Evolutionary conservation across 2,329 filamentous ascomycete species (phyloP), one percentile per base, ranked within the genome.

Genomic region (Aspergillus sp.): DNA sequence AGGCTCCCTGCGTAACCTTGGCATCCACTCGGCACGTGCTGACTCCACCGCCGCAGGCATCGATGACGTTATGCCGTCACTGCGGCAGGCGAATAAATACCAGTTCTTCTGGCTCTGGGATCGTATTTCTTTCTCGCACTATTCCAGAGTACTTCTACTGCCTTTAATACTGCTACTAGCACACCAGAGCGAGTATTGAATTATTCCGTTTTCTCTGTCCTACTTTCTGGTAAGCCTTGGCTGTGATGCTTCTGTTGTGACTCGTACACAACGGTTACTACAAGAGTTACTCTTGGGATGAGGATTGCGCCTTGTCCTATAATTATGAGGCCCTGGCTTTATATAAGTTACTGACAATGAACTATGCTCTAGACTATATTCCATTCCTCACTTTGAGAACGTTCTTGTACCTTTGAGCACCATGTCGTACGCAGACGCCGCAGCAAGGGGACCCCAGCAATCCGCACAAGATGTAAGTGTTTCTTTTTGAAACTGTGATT

Each of bases 391-490:
- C 19, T 19, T 19, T 19, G 19, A 19, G 19, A 19, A 19, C 19
- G 19, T 19, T 19, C 19, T 19, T 19, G 19, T 19, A 19, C 2
- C 19, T 19, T 19, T 19, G 19, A 19, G 45, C 43, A 45, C 40
- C 45, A 75, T 74, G 72, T 74, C 70, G 51, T 75, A 75, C 61
- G 72, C 73, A 52, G 65, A 71, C 56, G 69, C 68, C 58, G 72
- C 71, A 45, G 68, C 71, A 41, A 70, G 67, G 52, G 71, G 71
- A 39, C 63, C 71, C 5, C 70, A 71, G 56, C 73, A 75, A 57
- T 61, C 67, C 42, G 64, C 71, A 6, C 65, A 73, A 63, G 71
- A 75, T 49, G 73, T 74, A 60, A 60, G 66, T 62, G 7, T n/a
- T 9, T 28, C 36, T 28, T 19, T 19, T 30, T 27, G 33, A n/a